phyloP scores from a whole-genome alignment of 345 rosid species.

The Camelina neglecta region DNA sequence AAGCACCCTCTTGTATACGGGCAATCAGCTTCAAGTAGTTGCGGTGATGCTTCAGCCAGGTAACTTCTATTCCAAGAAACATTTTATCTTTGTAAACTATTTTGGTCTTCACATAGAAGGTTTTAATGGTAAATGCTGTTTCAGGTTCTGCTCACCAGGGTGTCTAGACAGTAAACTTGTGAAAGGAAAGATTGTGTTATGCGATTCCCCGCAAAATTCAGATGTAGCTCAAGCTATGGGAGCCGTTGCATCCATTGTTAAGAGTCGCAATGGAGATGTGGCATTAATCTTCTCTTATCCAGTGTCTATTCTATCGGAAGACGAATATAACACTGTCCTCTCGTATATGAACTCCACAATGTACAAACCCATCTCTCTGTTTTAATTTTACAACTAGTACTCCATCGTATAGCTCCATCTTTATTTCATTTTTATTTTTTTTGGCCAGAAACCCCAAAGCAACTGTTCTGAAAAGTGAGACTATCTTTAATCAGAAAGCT shows the following conservation, averaged over 20 bases:
- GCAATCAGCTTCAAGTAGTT: constrained; percentile 19
- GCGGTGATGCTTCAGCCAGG: constrained; percentile 30
- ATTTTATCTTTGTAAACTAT: background rate
- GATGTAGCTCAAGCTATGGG: constrained; percentile 41
- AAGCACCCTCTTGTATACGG: constrained; percentile 48
- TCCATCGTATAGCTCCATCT: background rate
- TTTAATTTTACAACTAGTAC: background rate
- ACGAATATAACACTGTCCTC: constrained; percentile 14
- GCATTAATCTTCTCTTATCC: constrained; percentile 43
- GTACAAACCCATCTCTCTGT: constrained; percentile 32
- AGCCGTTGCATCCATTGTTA: constrained; percentile 34
- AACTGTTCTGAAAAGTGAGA: constrained; percentile 44
- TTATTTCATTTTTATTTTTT: no score
- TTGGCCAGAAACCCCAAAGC: constrained; percentile 40
- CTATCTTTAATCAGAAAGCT: constrained; percentile 36
- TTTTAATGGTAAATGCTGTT: background rate
- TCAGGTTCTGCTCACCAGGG: constrained; percentile 40
- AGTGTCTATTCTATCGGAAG: constrained; percentile 7
- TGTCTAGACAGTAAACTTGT: constrained; percentile 45
- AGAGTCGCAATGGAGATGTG: background rate
- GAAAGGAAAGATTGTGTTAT: constrained; percentile 53
- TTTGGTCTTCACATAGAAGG: background rate
- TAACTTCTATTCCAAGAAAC: constrained; percentile 25
- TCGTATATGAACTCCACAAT: constrained; percentile 44
- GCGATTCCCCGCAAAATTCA: background rate